phyloP scores from a whole-genome alignment of 257 asterid species.

The Fraxinus cuspidata region DNA sequence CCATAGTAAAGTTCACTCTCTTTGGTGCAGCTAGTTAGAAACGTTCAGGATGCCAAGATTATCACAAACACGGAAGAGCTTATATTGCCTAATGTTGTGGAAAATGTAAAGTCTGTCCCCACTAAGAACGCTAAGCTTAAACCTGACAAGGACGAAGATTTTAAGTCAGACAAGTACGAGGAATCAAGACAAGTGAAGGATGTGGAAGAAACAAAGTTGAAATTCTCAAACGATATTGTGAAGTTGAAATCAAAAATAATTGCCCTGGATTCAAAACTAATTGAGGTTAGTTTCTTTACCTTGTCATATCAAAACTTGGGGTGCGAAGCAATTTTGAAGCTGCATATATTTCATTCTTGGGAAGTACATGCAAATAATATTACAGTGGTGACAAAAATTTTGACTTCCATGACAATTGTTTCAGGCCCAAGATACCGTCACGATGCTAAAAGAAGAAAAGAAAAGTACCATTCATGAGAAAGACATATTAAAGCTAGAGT shows the following conservation, averaged over 20 bases:
- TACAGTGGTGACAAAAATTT: neutral
- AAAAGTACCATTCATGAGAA: slow-evolving; percentile 29
- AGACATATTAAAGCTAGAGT: slow-evolving; percentile 38
- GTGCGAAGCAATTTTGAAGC: slow-evolving; percentile 6
- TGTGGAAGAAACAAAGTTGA: slow-evolving; percentile 43
- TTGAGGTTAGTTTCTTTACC: slow-evolving; percentile 52
- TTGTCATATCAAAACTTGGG: slow-evolving; percentile 20
- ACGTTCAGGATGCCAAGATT: slow-evolving; percentile 41
- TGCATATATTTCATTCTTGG: slow-evolving; percentile 12
- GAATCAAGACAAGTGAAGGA: slow-evolving; percentile 35
- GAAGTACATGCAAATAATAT: slow-evolving; percentile 7
- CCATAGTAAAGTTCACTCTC: slow-evolving; percentile 14
- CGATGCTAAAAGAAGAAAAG: slow-evolving; percentile 43
- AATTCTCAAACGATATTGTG: slow-evolving; percentile 40
- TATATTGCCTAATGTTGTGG: slow-evolving; percentile 36
- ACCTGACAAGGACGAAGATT: slow-evolving; percentile 30
- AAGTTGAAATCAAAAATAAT: slow-evolving; percentile 53
- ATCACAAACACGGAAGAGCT: slow-evolving; percentile 40
- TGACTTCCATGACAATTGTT: slow-evolving; percentile 17
- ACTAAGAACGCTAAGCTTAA: slow-evolving; percentile 16
- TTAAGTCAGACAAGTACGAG: slow-evolving; percentile 28
- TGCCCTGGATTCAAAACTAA: slow-evolving; percentile 56
- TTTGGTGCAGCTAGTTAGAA: slow-evolving; percentile 41
- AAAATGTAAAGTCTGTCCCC: slow-evolving; percentile 33
- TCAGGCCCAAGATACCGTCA: slow-evolving; percentile 40